Conservation (phyloP, 352 stramenopile species). For the Achlya hypogyna region DNA sequence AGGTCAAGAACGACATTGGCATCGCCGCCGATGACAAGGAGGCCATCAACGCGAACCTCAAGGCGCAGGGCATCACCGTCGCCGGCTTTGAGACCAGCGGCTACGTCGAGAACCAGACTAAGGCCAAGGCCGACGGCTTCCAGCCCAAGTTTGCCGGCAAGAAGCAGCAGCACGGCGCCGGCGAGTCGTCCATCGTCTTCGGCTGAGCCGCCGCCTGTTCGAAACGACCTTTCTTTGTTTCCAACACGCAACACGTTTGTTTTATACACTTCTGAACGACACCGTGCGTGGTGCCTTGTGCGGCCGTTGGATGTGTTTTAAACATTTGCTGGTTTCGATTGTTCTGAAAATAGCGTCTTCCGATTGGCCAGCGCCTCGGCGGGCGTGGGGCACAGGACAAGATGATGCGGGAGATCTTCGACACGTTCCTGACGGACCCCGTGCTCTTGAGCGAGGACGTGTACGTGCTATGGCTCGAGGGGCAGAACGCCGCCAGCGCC, state of each 20-base stretch:
- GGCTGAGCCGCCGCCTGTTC: too few relatives aligned
- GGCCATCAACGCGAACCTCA: constrained; percentile 68
- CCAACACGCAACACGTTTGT: too few relatives aligned
- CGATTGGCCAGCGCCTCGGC: too few relatives aligned
- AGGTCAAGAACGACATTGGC: constrained; percentile 79
- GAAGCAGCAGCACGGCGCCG: constrained; percentile 72
- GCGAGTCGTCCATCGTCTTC: constrained; percentile 75
- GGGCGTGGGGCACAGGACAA: too few relatives aligned
- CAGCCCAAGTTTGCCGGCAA: constrained; percentile 42
- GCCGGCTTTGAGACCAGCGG: constrained; percentile 31
- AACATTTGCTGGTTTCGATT: too few relatives aligned
- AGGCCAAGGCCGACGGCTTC: constrained; percentile 26
- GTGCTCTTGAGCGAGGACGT: constrained; percentile 72
- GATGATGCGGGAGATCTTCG: constrained; percentile 67
- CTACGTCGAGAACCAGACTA: constrained; percentile 41
- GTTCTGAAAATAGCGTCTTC: too few relatives aligned
- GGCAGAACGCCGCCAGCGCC: constrained; percentile 48
- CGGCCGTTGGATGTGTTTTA: too few relatives aligned
- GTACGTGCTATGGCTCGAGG: constrained; percentile 70
- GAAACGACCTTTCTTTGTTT: too few relatives aligned
- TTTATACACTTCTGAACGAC: too few relatives aligned
- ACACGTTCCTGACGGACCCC: constrained; percentile 71
- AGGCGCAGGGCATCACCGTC: constrained; percentile 45
- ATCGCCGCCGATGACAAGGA: constrained; percentile 56
- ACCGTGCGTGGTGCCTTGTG: too few relatives aligned